phyloP scores from a whole-genome alignment of 768 basidiomycete species.

The Leccinum boreale region DNA sequence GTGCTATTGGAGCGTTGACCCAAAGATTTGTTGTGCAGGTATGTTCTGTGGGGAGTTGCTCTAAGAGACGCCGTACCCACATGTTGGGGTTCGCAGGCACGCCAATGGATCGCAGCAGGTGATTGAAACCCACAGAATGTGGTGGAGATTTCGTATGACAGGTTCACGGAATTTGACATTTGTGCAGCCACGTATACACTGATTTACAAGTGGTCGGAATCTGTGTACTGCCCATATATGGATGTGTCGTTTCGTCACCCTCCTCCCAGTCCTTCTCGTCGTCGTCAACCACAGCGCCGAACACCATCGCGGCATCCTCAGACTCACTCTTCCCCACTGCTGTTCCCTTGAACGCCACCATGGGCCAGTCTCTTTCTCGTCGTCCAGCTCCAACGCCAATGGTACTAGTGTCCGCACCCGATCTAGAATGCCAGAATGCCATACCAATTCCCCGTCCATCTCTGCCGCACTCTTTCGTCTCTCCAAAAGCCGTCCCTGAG shows the following conservation, averaged over 20 bases:
- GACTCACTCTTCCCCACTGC: no score
- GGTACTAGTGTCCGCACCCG: conserved; percentile 3
- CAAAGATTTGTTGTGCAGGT: conserved; percentile 82
- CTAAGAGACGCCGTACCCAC: background rate
- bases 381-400: conserved; percentile 8
- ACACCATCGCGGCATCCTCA: no score
- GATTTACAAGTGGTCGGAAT: conserved; percentile 88
- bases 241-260: conserved; percentile 88
- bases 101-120: conserved; percentile 88
- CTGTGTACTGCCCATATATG: conserved; percentile 84
- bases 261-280: no score
- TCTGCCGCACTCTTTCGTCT: conserved; percentile 34
- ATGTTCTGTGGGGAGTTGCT: conserved; percentile 10
- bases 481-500: conserved; percentile 24
- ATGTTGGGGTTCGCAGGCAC: conserved; percentile 51
- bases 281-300: no score
- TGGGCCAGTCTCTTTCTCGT: conserved; percentile 34
- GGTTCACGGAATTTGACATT: conserved; percentile 93
- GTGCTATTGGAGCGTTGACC: conserved; percentile 88
- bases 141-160: conserved; percentile 90
- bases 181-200: conserved; percentile 90
- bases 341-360: conserved; percentile 7
- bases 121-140: conserved; percentile 94
- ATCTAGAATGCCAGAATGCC: conserved; percentile 4
- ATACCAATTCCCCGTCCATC: conserved; percentile 8